Percentiles rank a stretch among this genome's conserved stretches.
These are phyloP conservation scores for Crotalaria pallida DNA, from an alignment of 306 rosid species.

Conservation along the genomic window DNA sequence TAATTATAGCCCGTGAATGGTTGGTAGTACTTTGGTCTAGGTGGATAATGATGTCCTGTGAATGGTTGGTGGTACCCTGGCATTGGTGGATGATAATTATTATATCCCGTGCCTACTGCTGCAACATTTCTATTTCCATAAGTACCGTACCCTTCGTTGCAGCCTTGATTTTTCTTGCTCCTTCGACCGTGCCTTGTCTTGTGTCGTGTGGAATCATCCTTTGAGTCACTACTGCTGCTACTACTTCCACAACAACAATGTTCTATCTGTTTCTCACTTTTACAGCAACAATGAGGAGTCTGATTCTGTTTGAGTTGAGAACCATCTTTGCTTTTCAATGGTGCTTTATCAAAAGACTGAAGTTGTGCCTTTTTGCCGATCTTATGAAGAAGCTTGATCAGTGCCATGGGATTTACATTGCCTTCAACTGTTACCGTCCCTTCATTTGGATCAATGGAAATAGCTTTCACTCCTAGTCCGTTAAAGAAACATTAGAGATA, in stretches of 20 bases:
- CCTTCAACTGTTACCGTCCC: conserved; percentile 19
- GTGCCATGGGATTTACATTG: not conserved
- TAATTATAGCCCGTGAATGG: not conserved
- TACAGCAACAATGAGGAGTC: not conserved
- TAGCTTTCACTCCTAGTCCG: conserved; percentile 13
- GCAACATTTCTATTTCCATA: not conserved
- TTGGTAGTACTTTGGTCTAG: not conserved
- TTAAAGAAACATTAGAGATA: not conserved
- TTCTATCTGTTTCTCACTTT: not conserved
- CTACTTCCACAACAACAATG: not conserved
- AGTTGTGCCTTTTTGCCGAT: conserved; percentile 25
- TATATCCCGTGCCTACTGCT: not conserved
- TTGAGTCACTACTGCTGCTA: not conserved
- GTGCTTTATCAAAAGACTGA: conserved; percentile 7
- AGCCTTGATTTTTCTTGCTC: not conserved
- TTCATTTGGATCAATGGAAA: conserved; percentile 17
- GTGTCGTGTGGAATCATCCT: not conserved
- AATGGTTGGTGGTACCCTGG: not conserved
- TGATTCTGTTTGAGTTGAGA: not conserved
- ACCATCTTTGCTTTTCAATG: not conserved
- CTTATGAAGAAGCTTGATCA: conserved; percentile 13
- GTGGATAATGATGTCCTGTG: not conserved
- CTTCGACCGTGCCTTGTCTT: not conserved
- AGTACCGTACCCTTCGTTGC: not conserved
- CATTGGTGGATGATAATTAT: not conserved